Percentiles rank a stretch among this genome's conserved stretches.
Conservation (phyloP, 306 rosid genomes). For the Gastrolobium villosum region DNA sequence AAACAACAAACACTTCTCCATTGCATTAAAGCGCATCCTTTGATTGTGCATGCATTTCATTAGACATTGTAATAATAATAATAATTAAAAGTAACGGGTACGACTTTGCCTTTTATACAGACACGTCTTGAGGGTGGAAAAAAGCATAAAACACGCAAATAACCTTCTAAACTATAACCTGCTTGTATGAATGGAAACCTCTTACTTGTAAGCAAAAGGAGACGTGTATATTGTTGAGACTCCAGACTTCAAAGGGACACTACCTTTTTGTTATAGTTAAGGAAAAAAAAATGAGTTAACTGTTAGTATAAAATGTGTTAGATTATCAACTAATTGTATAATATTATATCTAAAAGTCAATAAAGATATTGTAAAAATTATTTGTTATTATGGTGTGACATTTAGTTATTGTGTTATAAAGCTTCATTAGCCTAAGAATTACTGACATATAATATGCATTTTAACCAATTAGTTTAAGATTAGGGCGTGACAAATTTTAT, state of each 20-base stretch:
- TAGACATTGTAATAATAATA: not conserved
- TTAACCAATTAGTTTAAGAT: not conserved
- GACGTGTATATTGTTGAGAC: not conserved
- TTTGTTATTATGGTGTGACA: not conserved
- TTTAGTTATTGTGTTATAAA: not conserved
- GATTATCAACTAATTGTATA: not conserved
- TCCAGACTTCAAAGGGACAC: not conserved
- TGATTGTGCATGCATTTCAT: not conserved
- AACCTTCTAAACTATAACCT: constrained; percentile 38
- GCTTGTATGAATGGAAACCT: constrained; percentile 29
- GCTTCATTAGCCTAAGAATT: not conserved
- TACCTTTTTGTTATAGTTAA: constrained; percentile 38
- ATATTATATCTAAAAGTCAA: not conserved
- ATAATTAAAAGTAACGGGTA: not conserved
- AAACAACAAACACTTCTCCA: too few relatives aligned
- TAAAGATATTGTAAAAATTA: not conserved
- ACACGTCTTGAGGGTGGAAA: constrained; percentile 2
- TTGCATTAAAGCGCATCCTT: not conserved
- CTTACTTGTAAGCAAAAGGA: constrained; percentile 28
- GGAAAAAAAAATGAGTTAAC: not conserved
- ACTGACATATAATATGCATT: not conserved
- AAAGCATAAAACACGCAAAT: not conserved
- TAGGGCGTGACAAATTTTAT: not conserved
- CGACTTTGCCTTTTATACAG: constrained; percentile 22
- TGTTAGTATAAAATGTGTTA: constrained; percentile 1